A percentile compares a stretch with the other conserved stretches of the same genome.
phyloP scores from a whole-genome alignment of 2,329 filamentous ascomycete species.

The Lecanoromycetidae sp. region DNA sequence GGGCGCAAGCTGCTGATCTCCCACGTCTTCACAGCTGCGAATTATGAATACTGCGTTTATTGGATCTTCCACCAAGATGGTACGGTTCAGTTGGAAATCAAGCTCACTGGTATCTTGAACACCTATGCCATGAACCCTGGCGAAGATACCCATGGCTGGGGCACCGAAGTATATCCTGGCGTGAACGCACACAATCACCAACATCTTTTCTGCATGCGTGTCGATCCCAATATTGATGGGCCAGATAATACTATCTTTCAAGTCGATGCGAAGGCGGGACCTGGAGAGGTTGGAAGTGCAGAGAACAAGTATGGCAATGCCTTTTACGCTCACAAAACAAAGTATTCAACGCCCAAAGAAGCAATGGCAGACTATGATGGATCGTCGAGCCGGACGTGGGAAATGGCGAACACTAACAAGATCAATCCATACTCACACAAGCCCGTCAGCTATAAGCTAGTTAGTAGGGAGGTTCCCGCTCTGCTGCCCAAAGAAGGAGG shows the following conservation, averaged over 20 bases:
- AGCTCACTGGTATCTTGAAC: constrained; percentile 84
- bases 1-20: constrained; percentile 77
- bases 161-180: constrained; percentile 78
- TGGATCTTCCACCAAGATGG: constrained; percentile 92
- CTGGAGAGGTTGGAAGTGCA: constrained; percentile 62
- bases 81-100: constrained; percentile 81
- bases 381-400: constrained; percentile 70
- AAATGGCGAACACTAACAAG: constrained; percentile 73
- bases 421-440: constrained; percentile 79
- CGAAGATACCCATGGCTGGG: constrained; percentile 77
- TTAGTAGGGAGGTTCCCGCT: constrained; percentile 68
- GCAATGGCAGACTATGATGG: constrained; percentile 72
- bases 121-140: constrained; percentile 71
- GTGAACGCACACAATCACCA: constrained; percentile 96
- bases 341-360: constrained; percentile 57
- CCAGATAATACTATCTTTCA: constrained; percentile 75
- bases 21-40: constrained; percentile 88
- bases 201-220: constrained; percentile 81
- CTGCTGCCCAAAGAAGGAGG: constrained; percentile 70
- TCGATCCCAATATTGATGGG: constrained; percentile 80
- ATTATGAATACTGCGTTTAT: constrained; percentile 84
- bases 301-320: constrained; percentile 87
- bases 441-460: constrained; percentile 76
- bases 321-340: constrained; percentile 75
- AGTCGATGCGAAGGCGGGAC: constrained; percentile 59